Evolutionary conservation across 2,329 filamentous ascomycete genomes (phyloP).

Genomic region (Aspergillus brasiliensis): DNA sequence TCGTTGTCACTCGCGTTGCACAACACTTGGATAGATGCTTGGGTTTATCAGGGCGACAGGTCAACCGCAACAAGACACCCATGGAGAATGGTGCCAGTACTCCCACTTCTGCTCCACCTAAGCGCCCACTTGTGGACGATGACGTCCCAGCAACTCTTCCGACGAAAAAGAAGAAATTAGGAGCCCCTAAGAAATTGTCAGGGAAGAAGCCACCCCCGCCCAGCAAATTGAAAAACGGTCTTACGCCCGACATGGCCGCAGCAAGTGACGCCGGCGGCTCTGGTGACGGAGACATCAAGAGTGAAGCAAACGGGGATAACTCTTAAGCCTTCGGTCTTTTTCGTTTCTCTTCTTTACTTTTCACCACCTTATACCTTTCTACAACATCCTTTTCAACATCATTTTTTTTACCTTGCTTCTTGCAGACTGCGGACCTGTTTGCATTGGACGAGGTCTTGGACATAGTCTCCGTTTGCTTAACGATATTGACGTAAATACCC

Average conservation of each 20-base stretch:
- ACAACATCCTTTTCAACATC: neutral
- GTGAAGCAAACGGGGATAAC: constrained; percentile 36
- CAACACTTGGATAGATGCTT: constrained; percentile 65
- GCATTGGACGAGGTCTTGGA: constrained; percentile 17
- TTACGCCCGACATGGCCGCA: constrained; percentile 37
- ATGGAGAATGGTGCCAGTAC: constrained; percentile 47
- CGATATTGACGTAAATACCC: constrained; percentile 31
- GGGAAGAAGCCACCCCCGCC: constrained; percentile 40
- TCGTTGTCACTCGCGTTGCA: constrained; percentile 62
- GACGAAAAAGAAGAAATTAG: constrained; percentile 52
- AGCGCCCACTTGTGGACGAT: constrained; percentile 42
- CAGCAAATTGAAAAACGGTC: constrained; percentile 45
- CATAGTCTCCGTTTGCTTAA: constrained; percentile 23
- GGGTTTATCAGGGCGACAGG: constrained; percentile 57
- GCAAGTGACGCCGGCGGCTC: constrained; percentile 29
- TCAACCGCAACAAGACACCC: constrained; percentile 48
- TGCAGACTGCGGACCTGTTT: constrained; percentile 16
- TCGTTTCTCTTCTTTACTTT: neutral
- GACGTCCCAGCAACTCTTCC: constrained; percentile 49
- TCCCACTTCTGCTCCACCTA: constrained; percentile 35
- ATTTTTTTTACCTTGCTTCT: neutral
- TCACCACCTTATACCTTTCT: neutral
- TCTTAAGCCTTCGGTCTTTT: constrained; percentile 12
- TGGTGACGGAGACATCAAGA: constrained; percentile 37
- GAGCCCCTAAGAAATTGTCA: constrained; percentile 39